These are phyloP conservation scores for Mortierella sp. DNA, from an alignment of 371 early-diverging fungal genomes.

Conservation along the genomic window DNA sequence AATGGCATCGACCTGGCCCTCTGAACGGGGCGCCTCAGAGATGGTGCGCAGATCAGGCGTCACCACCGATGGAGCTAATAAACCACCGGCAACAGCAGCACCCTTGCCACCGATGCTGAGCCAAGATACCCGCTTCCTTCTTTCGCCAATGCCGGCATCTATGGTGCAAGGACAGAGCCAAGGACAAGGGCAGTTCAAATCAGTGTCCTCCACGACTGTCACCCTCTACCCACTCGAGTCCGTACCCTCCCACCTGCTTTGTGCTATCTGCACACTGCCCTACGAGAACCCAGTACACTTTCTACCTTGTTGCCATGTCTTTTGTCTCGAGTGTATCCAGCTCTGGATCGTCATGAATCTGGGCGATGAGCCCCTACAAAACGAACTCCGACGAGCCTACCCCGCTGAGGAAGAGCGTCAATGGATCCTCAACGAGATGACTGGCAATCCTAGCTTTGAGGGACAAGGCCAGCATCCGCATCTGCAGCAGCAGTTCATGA, in stretches of 20 bases:
- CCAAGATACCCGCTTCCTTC: constrained; percentile 26
- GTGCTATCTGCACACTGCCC: constrained; percentile 69
- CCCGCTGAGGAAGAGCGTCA: constrained; percentile 34
- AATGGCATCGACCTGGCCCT: constrained; percentile 22
- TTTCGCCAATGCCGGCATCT: constrained; percentile 48
- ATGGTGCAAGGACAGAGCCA: constrained; percentile 11
- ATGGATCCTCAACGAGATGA: constrained; percentile 5
- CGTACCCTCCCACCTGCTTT: constrained; percentile 56
- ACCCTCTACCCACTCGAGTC: constrained; percentile 45
- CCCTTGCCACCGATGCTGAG: constrained; percentile 5
- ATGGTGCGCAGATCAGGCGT: neutral
- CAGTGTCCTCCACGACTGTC: constrained; percentile 16
- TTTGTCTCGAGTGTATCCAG: constrained; percentile 71
- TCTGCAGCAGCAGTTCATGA: constrained; percentile 37
- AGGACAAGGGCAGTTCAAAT: constrained; percentile 14
- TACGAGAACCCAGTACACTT: constrained; percentile 67
- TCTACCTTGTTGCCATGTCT: constrained; percentile 73
- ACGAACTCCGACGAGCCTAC: constrained; percentile 49
- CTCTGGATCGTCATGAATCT: constrained; percentile 68
- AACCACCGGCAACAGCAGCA: neutral
- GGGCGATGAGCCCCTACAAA: constrained; percentile 47
- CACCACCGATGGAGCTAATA: neutral
- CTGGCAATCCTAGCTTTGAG: neutral
- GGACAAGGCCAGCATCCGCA: constrained; percentile 14
- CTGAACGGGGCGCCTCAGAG: constrained; percentile 19